Conservation (phyloP, 306 rosid species). For the Gleditsia sinensis region DNA sequence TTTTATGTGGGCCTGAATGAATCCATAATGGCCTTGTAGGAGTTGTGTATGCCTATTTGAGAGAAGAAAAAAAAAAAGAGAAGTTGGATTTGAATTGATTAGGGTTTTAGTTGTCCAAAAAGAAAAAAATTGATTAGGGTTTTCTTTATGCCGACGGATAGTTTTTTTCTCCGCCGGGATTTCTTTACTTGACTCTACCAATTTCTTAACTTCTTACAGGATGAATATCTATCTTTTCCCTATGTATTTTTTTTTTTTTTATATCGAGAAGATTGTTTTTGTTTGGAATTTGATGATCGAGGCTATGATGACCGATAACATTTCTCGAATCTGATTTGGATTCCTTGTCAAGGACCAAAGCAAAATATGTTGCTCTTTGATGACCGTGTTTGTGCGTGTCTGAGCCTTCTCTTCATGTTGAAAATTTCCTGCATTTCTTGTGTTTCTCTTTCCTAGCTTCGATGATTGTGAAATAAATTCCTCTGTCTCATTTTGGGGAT, state of each 20-base stretch:
- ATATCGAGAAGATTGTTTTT: neutral
- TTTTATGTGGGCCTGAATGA: neutral
- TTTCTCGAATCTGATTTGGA: conserved; percentile 69
- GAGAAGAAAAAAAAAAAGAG: too few species aligned
- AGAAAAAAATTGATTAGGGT: neutral
- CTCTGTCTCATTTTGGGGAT: neutral
- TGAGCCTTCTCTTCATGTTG: conserved; percentile 53
- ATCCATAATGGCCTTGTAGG: neutral
- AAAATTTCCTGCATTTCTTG: neutral
- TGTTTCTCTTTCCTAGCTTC: neutral
- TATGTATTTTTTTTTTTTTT: neutral
- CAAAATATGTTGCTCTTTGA: conserved; percentile 41
- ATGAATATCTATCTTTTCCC: neutral
- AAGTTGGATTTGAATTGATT: neutral
- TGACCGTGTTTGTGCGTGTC: conserved; percentile 81
- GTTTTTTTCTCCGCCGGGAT: neutral
- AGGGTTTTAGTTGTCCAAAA: neutral
- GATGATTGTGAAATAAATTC: neutral
- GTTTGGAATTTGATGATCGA: neutral
- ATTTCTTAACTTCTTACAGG: neutral
- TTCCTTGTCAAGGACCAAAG: conserved; percentile 31
- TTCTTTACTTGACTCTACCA: neutral
- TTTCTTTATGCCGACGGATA: too few species aligned
- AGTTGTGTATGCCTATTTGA: neutral
- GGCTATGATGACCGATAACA: conserved; percentile 61